Conservation (phyloP, 2,329 filamentous ascomycete species). For the Colletotrichum lupini region DNA sequence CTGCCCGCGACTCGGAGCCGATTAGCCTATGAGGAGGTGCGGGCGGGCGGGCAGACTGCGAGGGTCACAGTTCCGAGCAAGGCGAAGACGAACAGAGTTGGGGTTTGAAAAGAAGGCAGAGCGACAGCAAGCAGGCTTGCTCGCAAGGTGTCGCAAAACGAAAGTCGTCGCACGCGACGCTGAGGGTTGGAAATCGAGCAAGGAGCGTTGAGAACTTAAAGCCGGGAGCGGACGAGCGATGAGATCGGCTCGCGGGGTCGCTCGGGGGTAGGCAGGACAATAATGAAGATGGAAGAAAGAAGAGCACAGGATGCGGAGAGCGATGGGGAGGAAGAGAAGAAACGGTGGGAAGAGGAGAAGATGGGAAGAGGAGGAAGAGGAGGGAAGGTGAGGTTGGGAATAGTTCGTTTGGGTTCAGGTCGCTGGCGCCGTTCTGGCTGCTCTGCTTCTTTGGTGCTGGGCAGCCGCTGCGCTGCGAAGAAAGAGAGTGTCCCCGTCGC, state of each 20-base stretch:
- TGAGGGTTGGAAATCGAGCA: slow-evolving; percentile 25
- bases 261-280: slow-evolving; percentile 26
- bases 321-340: neutral
- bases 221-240: slow-evolving; percentile 16
- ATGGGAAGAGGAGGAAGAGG: slow-evolving; percentile 14
- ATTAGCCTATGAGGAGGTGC: neutral
- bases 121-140: slow-evolving; percentile 12
- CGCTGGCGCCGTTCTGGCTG: slow-evolving; percentile 19
- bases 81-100: slow-evolving; percentile 3
- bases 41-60: neutral
- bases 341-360: neutral
- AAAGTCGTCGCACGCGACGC: slow-evolving; percentile 37
- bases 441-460: slow-evolving; percentile 1
- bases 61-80: slow-evolving; percentile 8
- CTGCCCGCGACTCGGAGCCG: neutral
- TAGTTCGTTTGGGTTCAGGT: slow-evolving; percentile 30
- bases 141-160: slow-evolving; percentile 34
- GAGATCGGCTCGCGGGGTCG: slow-evolving; percentile 24
- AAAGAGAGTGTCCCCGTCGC: neutral
- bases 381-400: slow-evolving; percentile 33
- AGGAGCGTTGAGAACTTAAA: slow-evolving; percentile 34
- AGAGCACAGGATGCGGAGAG: neutral
- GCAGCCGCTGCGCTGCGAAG: slow-evolving; percentile 11
- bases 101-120: neutral
- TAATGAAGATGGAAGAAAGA: slow-evolving; percentile 17